Evolutionary conservation across 768 basidiomycete genomes (phyloP), one percentile per base, ranked within the genome.

Genomic region (Lactarius indigo): DNA sequence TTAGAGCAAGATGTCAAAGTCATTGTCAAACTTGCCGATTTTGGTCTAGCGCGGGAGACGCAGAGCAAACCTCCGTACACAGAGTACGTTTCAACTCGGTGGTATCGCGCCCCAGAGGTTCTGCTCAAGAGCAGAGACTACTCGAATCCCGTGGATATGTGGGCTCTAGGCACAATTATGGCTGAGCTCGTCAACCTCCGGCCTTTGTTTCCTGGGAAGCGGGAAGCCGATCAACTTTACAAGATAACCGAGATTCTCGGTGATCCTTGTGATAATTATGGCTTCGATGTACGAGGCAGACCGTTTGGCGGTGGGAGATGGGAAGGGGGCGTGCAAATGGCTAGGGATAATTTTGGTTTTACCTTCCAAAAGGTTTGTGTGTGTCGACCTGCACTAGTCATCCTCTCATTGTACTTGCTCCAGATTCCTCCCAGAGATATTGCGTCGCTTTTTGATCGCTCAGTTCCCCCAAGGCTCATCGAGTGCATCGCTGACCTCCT

Each of bases 61-160:
- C 82, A 81, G 63, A 94, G 92, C 71, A 77, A 82, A 63, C 97
- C 97, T 1, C 97, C 97, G 0, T 99, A 98, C 75, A 98, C 97
- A 31, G 97, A 98, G 79, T 98, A 99, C 74, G 97, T 99, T 44
- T 92, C 95, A 26, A 99, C 97, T n/a, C 84, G 97, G 47, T 99
- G 97, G 97, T 99, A 99, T 78, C 92, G 97, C 65, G 97, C 97
- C 0, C 97, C 97, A 18, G 97, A 99, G 76, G 95, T 99, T 20
- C 82, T 99, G 35, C 83, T 99, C 47, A 83, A 93, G 67, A 94
- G 92, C 73, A 85, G 88, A 64, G 91, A 98, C 76, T 99, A 99
- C 74, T 96, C 94, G 12, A 92, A 91, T 73, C 95, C 97, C 5
- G 96, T 99, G 30, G 97, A 99, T 73, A 94, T 98, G 92, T 99